Evolutionary conservation across 352 stramenopile genomes (phyloP).

Genomic region (Salisapilia sapeloensis): DNA sequence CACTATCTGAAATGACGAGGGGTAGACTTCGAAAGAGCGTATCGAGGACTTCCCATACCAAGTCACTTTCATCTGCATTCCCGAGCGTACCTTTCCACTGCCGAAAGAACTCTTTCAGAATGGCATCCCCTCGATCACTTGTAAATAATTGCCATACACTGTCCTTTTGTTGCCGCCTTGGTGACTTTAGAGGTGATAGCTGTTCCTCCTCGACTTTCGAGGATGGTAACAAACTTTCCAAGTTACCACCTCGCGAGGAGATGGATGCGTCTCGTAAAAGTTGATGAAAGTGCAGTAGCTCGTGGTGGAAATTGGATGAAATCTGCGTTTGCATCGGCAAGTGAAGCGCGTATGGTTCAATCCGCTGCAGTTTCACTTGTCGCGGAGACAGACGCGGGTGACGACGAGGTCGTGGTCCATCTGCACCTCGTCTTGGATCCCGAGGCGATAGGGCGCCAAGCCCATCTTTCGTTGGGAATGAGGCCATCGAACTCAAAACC

Average conservation of each 20-base stretch:
- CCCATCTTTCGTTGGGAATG: not conserved
- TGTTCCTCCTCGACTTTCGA: conserved; percentile 2
- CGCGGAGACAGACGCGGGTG: conserved; percentile 8
- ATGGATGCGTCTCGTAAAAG: not conserved
- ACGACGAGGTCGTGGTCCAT: conserved; percentile 1
- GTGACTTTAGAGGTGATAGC: not conserved
- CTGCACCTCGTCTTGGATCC: conserved; percentile 1
- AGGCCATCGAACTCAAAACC: conserved; percentile 1
- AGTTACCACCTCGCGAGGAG: not conserved
- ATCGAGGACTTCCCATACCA: conserved; percentile 43
- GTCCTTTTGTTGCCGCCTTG: not conserved
- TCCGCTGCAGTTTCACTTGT: conserved; percentile 14
- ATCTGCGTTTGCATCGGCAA: no score
- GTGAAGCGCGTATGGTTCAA: conserved; percentile 5
- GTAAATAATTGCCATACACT: conserved; percentile 35
- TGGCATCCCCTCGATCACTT: conserved; percentile 40
- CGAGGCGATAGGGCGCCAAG: not conserved
- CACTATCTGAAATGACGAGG: conserved; percentile 22
- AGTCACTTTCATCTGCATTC: conserved; percentile 7
- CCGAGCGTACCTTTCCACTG: conserved; percentile 13
- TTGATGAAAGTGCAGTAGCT: conserved; percentile 2
- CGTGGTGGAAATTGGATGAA: conserved; percentile 1
- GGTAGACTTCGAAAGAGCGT: conserved; percentile 45
- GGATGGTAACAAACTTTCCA: conserved; percentile 4
- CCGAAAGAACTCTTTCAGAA: conserved; percentile 41